Evolutionary conservation across 306 rosid species (phyloP).

Genomic region (Trifolium subterraneum): DNA sequence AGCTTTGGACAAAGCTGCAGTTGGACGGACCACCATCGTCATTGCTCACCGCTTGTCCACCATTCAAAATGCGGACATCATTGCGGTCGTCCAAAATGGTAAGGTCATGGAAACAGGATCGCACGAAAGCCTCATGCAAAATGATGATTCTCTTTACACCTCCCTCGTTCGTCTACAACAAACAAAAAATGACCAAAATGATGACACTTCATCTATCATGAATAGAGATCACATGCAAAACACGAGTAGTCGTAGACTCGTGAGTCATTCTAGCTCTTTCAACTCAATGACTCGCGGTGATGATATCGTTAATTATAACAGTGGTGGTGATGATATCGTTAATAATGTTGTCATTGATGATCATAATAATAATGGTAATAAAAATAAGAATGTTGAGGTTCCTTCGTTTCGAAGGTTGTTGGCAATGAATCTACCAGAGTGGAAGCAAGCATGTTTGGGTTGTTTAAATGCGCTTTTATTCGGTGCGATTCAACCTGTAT

Average conservation of each 20-base stretch:
- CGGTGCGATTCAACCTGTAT: constrained; percentile 79
- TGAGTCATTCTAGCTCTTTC: constrained; percentile 59
- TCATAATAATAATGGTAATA: neutral
- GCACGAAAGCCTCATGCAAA: constrained; percentile 59
- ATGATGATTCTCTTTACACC: constrained; percentile 57
- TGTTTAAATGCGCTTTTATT: constrained; percentile 64
- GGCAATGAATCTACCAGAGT: constrained; percentile 73
- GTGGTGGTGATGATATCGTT: neutral
- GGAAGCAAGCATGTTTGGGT: constrained; percentile 79
- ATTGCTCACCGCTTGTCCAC: constrained; percentile 91
- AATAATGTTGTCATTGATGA: neutral
- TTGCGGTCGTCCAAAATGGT: constrained; percentile 74
- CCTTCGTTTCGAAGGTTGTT: constrained; percentile 80
- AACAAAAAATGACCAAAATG: constrained; percentile 46
- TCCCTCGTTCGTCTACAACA: constrained; percentile 77
- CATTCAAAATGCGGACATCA: constrained; percentile 67
- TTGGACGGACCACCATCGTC: constrained; percentile 83
- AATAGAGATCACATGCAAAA: constrained; percentile 40
- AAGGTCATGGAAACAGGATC: constrained; percentile 72
- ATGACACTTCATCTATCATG: constrained; percentile 42
- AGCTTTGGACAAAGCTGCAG: constrained; percentile 77
- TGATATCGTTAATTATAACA: constrained; percentile 9
- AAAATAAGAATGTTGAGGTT: constrained; percentile 25
- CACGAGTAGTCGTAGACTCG: constrained; percentile 55
- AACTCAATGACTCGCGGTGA: constrained; percentile 46